Base-by-base conservation (phyloP, 805 yeast genomes). In the Nakazawaea sp. region DNA sequence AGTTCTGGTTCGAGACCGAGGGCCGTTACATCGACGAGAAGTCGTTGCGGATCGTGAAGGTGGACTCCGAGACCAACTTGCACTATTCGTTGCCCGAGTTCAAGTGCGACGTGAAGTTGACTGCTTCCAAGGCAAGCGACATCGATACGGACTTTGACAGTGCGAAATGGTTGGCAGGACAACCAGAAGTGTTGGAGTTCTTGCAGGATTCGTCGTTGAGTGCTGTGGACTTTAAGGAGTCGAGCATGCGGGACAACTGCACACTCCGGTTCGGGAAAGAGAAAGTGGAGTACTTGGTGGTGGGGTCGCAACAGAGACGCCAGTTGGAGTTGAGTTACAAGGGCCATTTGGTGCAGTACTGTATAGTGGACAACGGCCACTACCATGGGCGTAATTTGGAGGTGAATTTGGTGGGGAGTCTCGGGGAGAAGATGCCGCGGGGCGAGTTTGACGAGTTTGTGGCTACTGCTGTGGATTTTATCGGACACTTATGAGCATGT, bases 121-220 rank as follows among this genome's bases (percentile, higher is more conserved):
- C 32, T 9, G 30, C 42, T 1, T 12, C 27, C 10, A 17, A 13
- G 2, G 12, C 18, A 18, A 5, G 8, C 9, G 42, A 39, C 16
- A 29, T 39, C 13, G 42, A 39, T 25, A 34, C 38, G 15, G 21
- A 39, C 29, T 26, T 39, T 26, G 24, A 48, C 44, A 18, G 52
- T 58, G 20, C 46, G 36, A 35, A 54, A 52, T 50, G 68, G 67
- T 50, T 48, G 48, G 19, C 48, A 45, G 48, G 45, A 13, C 76
- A 72, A 48, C 69, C 68, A 1, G 75, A 71, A 2, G 42, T 72
- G n/a, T 51, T 48, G 30, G 43, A 49, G 18, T 72, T 68, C 43
- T 57, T 72, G 40, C 25, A 35, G 17, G 24, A 38, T 17, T 15
- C 32, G 16, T 20, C 18, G 4, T 29, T 45, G 38, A 25, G 32